phyloP scores from a whole-genome alignment of 139 green algal species.

The Closterium sp. region DNA sequence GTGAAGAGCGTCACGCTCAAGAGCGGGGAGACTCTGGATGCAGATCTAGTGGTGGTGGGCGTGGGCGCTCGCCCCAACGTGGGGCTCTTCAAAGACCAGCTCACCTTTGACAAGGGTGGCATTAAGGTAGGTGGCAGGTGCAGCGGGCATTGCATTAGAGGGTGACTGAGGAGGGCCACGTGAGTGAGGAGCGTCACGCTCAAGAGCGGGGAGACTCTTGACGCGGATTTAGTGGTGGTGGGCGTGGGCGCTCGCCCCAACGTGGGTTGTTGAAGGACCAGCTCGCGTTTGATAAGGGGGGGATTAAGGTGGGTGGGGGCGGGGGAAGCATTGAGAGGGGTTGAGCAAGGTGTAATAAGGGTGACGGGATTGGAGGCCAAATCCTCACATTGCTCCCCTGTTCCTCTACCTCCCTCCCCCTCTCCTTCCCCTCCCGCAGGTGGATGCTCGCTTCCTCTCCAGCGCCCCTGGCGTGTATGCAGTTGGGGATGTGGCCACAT shows the following conservation, averaged over 20 bases:
- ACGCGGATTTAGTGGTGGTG: constrained; percentile 74
- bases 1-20: constrained; percentile 64
- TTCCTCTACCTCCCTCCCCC: background rate
- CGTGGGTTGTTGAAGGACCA: constrained; percentile 67
- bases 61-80: constrained; percentile 73
- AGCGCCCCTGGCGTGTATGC: constrained; percentile 73
- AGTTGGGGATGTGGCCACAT: constrained; percentile 86
- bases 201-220: constrained; percentile 62
- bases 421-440: background rate
- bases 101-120: constrained; percentile 66
- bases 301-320: constrained; percentile 77
- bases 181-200: constrained; percentile 59
- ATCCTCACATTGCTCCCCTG: background rate
- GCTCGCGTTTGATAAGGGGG: constrained; percentile 64
- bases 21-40: constrained; percentile 61
- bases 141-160: too few relatives aligned
- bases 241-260: constrained; percentile 76
- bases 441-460: constrained; percentile 11
- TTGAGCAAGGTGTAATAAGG: too few relatives aligned
- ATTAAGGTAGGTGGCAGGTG: constrained; percentile 69
- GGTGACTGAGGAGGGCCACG: constrained; percentile 45
- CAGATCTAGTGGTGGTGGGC: constrained; percentile 77
- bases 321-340: too few relatives aligned
- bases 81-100: constrained; percentile 67
- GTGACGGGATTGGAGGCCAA: too few relatives aligned